Evolutionary conservation across 169 alveolate genomes (phyloP).

Genomic region (Eimeria falciformis): DNA sequence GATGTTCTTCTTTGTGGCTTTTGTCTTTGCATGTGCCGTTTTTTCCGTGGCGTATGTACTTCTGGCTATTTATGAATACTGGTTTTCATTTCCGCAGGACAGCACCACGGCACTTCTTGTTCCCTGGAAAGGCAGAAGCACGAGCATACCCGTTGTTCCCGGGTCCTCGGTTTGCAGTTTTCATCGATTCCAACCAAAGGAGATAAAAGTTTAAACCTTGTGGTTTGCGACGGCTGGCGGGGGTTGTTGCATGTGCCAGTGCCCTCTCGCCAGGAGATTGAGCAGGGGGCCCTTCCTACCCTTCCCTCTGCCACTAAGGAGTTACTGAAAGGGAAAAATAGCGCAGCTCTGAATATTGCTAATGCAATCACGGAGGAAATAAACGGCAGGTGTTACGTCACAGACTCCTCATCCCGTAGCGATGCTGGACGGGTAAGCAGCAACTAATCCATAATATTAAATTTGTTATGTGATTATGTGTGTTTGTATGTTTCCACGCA

Average conservation of each 20-base stretch:
- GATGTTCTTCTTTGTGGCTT: too few relatives aligned
- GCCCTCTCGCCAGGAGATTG: background rate
- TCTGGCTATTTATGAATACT: background rate
- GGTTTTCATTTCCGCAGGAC: background rate
- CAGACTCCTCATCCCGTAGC: slow-evolving; percentile 34
- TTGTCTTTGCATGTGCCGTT: background rate
- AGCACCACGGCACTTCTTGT: slow-evolving; percentile 14
- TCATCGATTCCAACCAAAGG: background rate
- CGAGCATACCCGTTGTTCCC: slow-evolving; percentile 12
- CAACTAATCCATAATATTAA: background rate
- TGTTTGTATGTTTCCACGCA: too few relatives aligned
- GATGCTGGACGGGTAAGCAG: slow-evolving; percentile 51
- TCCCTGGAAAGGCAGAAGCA: slow-evolving; percentile 1
- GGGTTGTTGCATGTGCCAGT: slow-evolving; percentile 20
- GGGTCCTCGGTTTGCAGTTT: slow-evolving; percentile 24
- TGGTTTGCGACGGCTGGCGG: slow-evolving; percentile 51
- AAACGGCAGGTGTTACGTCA: slow-evolving; percentile 15
- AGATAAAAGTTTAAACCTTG: background rate
- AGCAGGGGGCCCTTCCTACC: background rate
- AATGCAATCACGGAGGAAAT: slow-evolving; percentile 28
- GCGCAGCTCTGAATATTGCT: background rate
- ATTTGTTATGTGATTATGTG: background rate
- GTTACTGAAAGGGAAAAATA: background rate
- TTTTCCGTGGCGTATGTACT: background rate
- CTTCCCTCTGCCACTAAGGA: background rate